A percentile compares a stretch with the other conserved stretches of the same genome.
These are phyloP conservation scores for Achaetomium macrosporum DNA, from an alignment of 2,329 filamentous ascomycete genomes.

Conservation along the genomic window DNA sequence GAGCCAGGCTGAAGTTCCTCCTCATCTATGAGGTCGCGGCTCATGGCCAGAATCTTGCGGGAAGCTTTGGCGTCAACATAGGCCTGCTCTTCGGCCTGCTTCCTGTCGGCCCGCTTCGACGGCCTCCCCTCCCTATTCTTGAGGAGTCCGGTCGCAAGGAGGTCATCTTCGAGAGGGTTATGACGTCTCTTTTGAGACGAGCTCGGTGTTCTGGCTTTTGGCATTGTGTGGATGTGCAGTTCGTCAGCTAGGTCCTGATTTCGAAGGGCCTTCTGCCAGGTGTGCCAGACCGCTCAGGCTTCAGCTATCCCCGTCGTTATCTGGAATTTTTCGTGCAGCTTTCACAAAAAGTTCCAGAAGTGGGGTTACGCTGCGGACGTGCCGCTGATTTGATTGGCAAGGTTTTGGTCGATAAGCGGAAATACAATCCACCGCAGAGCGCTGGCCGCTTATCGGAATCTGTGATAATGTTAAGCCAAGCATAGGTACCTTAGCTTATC, in stretches of 20 bases:
- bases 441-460: neutral
- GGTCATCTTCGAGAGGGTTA: conserved; percentile 86
- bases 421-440: conserved; percentile 14
- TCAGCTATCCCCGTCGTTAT: neutral
- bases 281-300: conserved; percentile 1
- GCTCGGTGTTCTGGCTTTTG: conserved; percentile 63
- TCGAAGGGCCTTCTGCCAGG: neutral
- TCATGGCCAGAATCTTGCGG: conserved; percentile 80
- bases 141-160: conserved; percentile 63
- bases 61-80: conserved; percentile 88
- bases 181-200: conserved; percentile 60
- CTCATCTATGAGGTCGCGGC: conserved; percentile 82
- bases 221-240: conserved; percentile 52
- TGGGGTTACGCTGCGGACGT: conserved; percentile 17
- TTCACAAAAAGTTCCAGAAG: conserved; percentile 19
- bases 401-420: neutral
- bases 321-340: conserved; percentile 21
- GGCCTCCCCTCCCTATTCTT: conserved; percentile 70
- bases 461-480: neutral
- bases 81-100: conserved; percentile 55
- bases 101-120: conserved; percentile 57
- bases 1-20: conserved; percentile 42
- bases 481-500: conserved; percentile 15
- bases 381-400: conserved; percentile 18
- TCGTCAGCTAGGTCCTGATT: neutral